Conservation (phyloP, 345 rosid species). For the Salix udensis region DNA sequence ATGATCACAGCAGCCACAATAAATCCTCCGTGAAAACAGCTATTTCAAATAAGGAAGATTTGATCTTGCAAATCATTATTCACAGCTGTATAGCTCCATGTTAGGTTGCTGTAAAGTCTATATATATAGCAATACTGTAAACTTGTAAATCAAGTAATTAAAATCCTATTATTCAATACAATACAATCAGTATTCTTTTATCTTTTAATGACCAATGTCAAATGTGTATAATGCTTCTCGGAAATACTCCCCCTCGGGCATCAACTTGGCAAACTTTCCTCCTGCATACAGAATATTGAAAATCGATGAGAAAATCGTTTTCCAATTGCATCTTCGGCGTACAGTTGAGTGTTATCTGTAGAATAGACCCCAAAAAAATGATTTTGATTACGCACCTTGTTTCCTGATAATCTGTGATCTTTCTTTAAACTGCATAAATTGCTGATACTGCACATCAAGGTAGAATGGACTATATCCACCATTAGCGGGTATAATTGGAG, state of each 20-base stretch:
- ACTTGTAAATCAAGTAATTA: too few relatives aligned
- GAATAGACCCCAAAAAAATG: too few relatives aligned
- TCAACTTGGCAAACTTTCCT: constrained; percentile 23
- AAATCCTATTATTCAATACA: too few relatives aligned
- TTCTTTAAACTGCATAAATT: constrained; percentile 41
- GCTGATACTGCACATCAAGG: constrained; percentile 42
- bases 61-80: too few relatives aligned
- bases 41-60: too few relatives aligned
- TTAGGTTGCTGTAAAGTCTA: too few relatives aligned
- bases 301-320: background rate
- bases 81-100: too few relatives aligned
- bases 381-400: constrained; percentile 30
- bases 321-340: background rate
- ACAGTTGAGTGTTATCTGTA: too few relatives aligned
- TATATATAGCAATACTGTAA: too few relatives aligned
- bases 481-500: constrained; percentile 11
- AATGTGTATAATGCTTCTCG: constrained; percentile 45
- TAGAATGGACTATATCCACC: constrained; percentile 39
- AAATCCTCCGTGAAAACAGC: too few relatives aligned
- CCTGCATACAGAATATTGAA: constrained; percentile 17
- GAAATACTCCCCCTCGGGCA: constrained; percentile 42
- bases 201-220: constrained; percentile 64
- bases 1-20: too few relatives aligned
- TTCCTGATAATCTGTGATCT: constrained; percentile 31
- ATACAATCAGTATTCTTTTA: too few relatives aligned